These are phyloP conservation scores for Trichoderma asperellum DNA, from an alignment of 2,329 filamentous ascomycete genomes.

Conservation along the genomic window DNA sequence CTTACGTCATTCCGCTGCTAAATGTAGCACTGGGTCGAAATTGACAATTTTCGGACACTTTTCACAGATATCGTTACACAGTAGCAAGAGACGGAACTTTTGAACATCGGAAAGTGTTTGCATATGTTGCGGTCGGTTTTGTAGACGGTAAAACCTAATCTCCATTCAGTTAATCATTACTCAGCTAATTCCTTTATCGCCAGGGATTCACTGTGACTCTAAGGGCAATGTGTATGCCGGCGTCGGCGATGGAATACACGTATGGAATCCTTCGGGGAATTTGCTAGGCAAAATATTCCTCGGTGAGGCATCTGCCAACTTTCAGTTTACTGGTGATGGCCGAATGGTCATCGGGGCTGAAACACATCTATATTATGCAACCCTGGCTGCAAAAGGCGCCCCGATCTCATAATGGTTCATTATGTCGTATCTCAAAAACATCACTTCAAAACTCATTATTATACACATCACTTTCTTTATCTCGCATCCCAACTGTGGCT, in stretches of 20 bases:
- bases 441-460: too few species aligned
- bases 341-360: constrained; percentile 45
- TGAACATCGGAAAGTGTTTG: constrained; percentile 32
- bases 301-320: constrained; percentile 50
- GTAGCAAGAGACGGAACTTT: constrained; percentile 37
- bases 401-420: constrained; percentile 11
- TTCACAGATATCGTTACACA: constrained; percentile 24
- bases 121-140: constrained; percentile 22
- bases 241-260: constrained; percentile 53
- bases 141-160: constrained; percentile 20
- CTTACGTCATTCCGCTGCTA: background rate
- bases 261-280: constrained; percentile 52
- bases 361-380: constrained; percentile 25
- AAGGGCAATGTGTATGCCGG: constrained; percentile 55
- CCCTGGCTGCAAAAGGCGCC: constrained; percentile 15
- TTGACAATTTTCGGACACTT: background rate
- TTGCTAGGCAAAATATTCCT: constrained; percentile 52
- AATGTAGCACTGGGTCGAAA: too few species aligned
- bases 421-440: background rate
- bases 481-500: too few species aligned
- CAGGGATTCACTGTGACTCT: constrained; percentile 52
- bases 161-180: background rate
- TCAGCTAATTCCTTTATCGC: constrained; percentile 53
- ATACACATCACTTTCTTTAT: too few species aligned
- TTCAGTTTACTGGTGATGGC: constrained; percentile 51